phyloP scores from a whole-genome alignment of 768 basidiomycete genomes.

The Ramaria rubella region DNA sequence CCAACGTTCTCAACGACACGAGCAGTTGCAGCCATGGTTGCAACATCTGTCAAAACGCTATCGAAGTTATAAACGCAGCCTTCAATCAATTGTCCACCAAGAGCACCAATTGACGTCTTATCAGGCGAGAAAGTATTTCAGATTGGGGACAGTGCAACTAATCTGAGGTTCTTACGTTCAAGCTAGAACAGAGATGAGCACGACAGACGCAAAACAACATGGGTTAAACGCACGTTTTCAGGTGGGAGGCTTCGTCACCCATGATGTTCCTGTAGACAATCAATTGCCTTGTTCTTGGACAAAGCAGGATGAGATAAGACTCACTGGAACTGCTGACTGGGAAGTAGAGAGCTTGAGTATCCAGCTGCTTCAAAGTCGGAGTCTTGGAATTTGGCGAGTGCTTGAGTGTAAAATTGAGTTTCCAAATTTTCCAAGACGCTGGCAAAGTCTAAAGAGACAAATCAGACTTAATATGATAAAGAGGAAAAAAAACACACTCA shows the following conservation, averaged over 20 bases:
- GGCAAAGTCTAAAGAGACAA: slow-evolving; percentile 52
- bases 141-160: neutral
- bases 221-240: slow-evolving; percentile 17
- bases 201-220: slow-evolving; percentile 17
- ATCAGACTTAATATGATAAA: neutral
- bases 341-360: slow-evolving; percentile 46
- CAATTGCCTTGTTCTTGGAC: neutral
- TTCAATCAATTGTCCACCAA: slow-evolving; percentile 48
- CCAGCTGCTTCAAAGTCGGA: slow-evolving; percentile 62
- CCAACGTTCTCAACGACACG: slow-evolving; percentile 74
- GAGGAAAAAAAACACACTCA: slow-evolving; percentile 41
- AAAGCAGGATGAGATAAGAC: neutral
- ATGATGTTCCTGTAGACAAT: slow-evolving; percentile 36
- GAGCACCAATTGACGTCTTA: slow-evolving; percentile 43
- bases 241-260: slow-evolving; percentile 57
- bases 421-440: slow-evolving; percentile 72
- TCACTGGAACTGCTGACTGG: slow-evolving; percentile 51
- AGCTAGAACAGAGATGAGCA: neutral
- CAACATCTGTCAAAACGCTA: slow-evolving; percentile 53
- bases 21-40: slow-evolving; percentile 63
- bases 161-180: slow-evolving; percentile 2
- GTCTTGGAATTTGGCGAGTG: slow-evolving; percentile 54
- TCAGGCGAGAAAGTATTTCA: neutral
- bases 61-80: slow-evolving; percentile 66
- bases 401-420: slow-evolving; percentile 60